Evolutionary conservation across 2,329 filamentous ascomycete genomes (phyloP), one percentile per base, ranked within the genome.

Genomic region (Sarocladium kiliense): DNA sequence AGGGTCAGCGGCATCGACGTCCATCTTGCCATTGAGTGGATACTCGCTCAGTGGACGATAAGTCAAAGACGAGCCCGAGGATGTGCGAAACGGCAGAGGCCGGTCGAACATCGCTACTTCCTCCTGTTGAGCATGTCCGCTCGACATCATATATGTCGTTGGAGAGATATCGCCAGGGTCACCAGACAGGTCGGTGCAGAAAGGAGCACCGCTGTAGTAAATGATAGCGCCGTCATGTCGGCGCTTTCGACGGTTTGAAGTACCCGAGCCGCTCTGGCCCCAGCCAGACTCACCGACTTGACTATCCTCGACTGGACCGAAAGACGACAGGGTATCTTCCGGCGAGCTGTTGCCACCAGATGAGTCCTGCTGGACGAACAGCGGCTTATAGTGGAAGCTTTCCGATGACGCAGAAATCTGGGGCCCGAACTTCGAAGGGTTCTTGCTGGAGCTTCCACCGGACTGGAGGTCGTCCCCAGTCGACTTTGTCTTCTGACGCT

Each of bases 151-250:
- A 56, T 80, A 74, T 1, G 79, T 77, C 2, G 75, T 66, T 1
- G 77, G 75, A 0, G 75, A 78, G 1, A 68, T 58, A 21, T 78
- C 76, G 2, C 76, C 77, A 11, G 74, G 74, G 61, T 91, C 87
- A 2, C 86, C 86, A 16, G 86, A 89, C 3, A 94, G 71, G 66
- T 96, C 91, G 1, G 86, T 91, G 66, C 85, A 94, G 66, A 94
- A 96, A 0, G 82, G 82, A 1, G 87, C 87, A 25, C 87, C 88
- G 58, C 81, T 89, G 66, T 93, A 95, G 65, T 92, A 95, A 18
- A 93, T 91, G 60, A 95, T 87, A 1, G 88, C 85, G 9, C 89
- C 90, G 57, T 88, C 84, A 12, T 84, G 77, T 0, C 76, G 78
- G 25, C 79, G 79, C 66, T 79, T 82, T 60, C 72, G 77, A 59